phyloP scores from a whole-genome alignment of 176 grass and related monocot species.

The Lolium rigidum region DNA sequence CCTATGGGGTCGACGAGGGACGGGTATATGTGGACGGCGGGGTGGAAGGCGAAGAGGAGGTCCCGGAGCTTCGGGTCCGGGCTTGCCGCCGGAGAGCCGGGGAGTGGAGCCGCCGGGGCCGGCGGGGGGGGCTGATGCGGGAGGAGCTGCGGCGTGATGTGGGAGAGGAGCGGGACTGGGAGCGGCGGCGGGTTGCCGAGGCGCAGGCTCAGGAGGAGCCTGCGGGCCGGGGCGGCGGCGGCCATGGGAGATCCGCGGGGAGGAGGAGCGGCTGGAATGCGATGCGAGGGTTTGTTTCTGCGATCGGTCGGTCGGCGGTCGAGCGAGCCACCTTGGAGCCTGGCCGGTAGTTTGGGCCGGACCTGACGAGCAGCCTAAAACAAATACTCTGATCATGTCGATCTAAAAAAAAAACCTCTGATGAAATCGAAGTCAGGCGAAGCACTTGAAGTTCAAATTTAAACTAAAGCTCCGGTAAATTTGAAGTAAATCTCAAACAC shows the following conservation, averaged over 20 bases:
- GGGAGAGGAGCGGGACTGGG: slow-evolving; percentile 34
- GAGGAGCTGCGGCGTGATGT: slow-evolving; percentile 14
- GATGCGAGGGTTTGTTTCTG: neutral
- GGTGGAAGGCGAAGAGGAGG: slow-evolving; percentile 50
- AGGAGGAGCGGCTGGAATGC: slow-evolving; percentile 6
- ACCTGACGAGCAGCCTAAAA: neutral
- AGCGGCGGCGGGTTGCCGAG: slow-evolving; percentile 37
- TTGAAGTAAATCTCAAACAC: no score
- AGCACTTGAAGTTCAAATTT: no score
- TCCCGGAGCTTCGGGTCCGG: slow-evolving; percentile 41
- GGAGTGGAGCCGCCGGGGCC: neutral
- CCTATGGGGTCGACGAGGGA: slow-evolving; percentile 42
- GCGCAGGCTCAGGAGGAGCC: slow-evolving; percentile 45
- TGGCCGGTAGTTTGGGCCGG: neutral
- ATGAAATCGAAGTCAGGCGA: no score
- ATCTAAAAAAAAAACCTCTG: no score
- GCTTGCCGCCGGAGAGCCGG: neutral
- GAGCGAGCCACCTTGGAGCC: neutral
- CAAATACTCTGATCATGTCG: no score
- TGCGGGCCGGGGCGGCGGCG: slow-evolving; percentile 44
- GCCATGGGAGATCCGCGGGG: slow-evolving; percentile 43
- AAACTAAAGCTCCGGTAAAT: no score
- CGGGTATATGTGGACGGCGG: slow-evolving; percentile 40
- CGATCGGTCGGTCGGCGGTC: neutral
- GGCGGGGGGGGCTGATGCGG: slow-evolving; percentile 5